Percentiles rank a stretch among this genome's conserved stretches.
phyloP scores from a whole-genome alignment of 2,329 filamentous ascomycete genomes.

The Fusarium sp. region DNA sequence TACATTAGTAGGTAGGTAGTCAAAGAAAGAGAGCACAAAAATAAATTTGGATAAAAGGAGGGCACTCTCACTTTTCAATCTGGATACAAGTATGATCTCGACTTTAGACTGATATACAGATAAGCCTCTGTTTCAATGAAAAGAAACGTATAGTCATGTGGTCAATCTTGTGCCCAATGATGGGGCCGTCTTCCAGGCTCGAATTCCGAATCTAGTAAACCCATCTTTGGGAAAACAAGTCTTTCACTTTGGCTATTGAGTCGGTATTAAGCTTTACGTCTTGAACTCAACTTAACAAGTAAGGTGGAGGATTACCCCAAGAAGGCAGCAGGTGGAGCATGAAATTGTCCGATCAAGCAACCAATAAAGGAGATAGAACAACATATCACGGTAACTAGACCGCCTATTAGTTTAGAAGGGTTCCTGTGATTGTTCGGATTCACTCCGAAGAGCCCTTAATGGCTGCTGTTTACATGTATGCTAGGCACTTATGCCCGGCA shows the following conservation, averaged over 20 bases:
- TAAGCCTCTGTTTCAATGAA: background rate
- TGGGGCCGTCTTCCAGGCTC: too few species aligned
- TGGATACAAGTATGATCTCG: background rate
- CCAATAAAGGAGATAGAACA: background rate
- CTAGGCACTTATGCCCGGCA: background rate
- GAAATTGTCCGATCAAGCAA: constrained; percentile 11
- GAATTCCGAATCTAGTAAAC: background rate
- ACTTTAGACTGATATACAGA: background rate
- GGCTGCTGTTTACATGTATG: background rate
- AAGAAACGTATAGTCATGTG: background rate
- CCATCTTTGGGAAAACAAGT: background rate
- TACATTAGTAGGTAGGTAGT: too few species aligned
- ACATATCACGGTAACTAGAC: background rate
- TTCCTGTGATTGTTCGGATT: background rate
- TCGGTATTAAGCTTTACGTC: background rate
- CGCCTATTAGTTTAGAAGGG: too few species aligned
- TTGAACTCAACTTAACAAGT: background rate
- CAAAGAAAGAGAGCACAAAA: too few species aligned
- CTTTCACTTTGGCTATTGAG: background rate
- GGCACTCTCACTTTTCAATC: background rate
- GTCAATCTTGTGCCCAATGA: background rate
- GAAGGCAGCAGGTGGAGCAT: background rate
- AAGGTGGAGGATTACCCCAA: background rate
- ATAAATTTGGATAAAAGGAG: background rate
- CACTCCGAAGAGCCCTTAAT: background rate